Percentiles rank a stretch among this genome's conserved stretches.
These are phyloP conservation scores for Psilocybe mexicana DNA, from an alignment of 1,284 basidiomycete genomes.

Conservation along the genomic window DNA sequence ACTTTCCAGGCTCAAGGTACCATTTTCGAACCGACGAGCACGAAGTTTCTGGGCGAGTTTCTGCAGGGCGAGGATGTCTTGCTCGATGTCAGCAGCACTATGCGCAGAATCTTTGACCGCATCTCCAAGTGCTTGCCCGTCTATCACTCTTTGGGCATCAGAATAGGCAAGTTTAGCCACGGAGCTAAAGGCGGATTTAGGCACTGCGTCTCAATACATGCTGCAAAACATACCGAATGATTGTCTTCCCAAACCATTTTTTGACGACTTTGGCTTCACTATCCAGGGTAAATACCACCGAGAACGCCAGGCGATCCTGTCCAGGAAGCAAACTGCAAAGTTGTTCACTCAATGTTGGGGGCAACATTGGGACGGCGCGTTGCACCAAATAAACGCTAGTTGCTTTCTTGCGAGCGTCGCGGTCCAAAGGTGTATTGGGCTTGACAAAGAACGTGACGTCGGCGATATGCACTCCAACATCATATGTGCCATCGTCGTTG, in stretches of 20 bases:
- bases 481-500: constrained; percentile 90
- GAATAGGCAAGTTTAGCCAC: constrained; percentile 84
- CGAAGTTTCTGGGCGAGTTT: constrained; percentile 77
- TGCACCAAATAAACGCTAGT: constrained; percentile 97
- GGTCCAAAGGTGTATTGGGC: constrained; percentile 93
- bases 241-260: constrained; percentile 91
- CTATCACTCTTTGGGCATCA: constrained; percentile 81
- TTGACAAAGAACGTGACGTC: constrained; percentile 98
- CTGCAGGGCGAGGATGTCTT: constrained; percentile 75
- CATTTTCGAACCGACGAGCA: constrained; percentile 75
- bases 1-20: constrained; percentile 77
- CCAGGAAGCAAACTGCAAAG: constrained; percentile 90
- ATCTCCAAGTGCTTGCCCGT: constrained; percentile 64
- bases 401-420: constrained; percentile 95
- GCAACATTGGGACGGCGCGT: constrained; percentile 94
- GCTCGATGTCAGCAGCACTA: constrained; percentile 60
- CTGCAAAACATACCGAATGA: constrained; percentile 70
- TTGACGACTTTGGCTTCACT: constrained; percentile 80
- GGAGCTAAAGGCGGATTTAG: constrained; percentile 53
- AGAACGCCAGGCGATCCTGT: constrained; percentile 88
- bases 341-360: constrained; percentile 87
- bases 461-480: constrained; percentile 92
- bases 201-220: constrained; percentile 2
- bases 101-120: constrained; percentile 61
- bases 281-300: constrained; percentile 85